Percentiles rank a stretch among this genome's conserved stretches.
Conservation (phyloP, 1,284 basidiomycete genomes). For the Rhodotorula mucilaginosa region DNA sequence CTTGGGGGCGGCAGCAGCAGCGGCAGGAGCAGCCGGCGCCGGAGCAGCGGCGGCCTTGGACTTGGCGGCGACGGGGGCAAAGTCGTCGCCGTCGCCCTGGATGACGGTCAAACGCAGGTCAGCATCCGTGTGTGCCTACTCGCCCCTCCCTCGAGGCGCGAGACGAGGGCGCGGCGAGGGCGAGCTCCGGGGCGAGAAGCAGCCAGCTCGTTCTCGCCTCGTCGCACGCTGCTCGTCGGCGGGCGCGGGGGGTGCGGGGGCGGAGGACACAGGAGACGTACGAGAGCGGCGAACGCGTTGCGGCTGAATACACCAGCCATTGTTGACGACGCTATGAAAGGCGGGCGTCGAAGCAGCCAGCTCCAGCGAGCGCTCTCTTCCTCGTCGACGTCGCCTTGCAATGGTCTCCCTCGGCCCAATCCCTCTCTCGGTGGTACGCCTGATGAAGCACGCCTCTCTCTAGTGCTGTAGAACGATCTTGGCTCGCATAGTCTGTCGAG, state of each 20-base stretch:
- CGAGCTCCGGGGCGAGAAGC: conserved; percentile 2
- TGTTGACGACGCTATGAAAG: conserved; percentile 2
- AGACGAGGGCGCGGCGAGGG: not conserved
- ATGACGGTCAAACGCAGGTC: not conserved
- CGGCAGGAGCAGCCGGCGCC: conserved; percentile 18
- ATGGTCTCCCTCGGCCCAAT: not conserved
- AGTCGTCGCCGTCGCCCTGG: conserved; percentile 36
- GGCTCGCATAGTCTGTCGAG: too few species aligned
- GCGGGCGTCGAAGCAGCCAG: not conserved
- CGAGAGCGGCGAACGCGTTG: conserved; percentile 28
- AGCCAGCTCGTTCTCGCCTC: not conserved
- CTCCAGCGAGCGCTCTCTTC: not conserved
- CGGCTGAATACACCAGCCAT: conserved; percentile 17
- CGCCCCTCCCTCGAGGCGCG: not conserved
- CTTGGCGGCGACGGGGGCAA: conserved; percentile 20
- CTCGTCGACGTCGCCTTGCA: not conserved
- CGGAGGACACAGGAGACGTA: not conserved
- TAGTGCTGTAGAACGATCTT: too few species aligned
- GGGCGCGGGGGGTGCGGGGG: not conserved
- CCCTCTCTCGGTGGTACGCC: not conserved
- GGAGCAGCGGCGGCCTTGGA: conserved; percentile 31
- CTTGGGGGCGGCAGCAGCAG: conserved; percentile 17
- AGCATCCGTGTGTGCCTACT: not conserved
- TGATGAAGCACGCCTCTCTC: too few species aligned
- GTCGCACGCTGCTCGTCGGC: not conserved